Evolutionary conservation across 1,139 yeast genomes (phyloP).

Genomic region (Suhomyces wounanorum): DNA sequence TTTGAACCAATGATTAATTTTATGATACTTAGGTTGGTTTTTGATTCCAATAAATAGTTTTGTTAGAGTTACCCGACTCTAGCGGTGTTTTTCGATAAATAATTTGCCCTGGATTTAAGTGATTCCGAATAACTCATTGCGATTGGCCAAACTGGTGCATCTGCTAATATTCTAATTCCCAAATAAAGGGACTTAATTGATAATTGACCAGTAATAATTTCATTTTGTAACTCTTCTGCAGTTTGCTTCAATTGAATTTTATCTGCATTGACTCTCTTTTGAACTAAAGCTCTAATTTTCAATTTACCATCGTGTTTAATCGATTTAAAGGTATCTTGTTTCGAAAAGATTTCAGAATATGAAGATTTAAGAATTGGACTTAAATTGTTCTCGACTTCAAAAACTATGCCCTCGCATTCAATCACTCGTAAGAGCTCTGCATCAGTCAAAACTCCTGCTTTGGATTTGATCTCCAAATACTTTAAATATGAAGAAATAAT

Average conservation of each 20-base stretch:
- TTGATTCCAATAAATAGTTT: not conserved
- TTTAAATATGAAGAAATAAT: conserved; percentile 63
- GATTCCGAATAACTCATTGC: conserved; percentile 78
- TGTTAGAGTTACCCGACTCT: conserved; percentile 6
- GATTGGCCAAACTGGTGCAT: conserved; percentile 83
- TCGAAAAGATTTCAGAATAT: conserved; percentile 56
- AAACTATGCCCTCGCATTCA: conserved; percentile 50
- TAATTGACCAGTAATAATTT: conserved; percentile 43
- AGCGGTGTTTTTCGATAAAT: conserved; percentile 11
- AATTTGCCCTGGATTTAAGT: conserved; percentile 63
- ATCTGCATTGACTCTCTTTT: conserved; percentile 14
- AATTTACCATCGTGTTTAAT: conserved; percentile 24
- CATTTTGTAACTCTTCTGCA: conserved; percentile 9
- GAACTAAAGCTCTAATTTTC: conserved; percentile 28
- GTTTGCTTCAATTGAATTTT: not conserved
- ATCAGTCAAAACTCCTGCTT: conserved; percentile 19
- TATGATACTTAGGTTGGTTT: not conserved
- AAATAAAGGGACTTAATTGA: conserved; percentile 60
- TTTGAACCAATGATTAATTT: not conserved
- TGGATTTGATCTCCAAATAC: conserved; percentile 45
- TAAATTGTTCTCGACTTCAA: conserved; percentile 57
- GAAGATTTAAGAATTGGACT: conserved; percentile 34
- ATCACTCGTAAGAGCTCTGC: conserved; percentile 47
- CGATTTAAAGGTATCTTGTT: conserved; percentile 55
- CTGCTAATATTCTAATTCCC: conserved; percentile 73